Percentiles rank a stretch among this genome's conserved stretches.
These are phyloP conservation scores for Gamarada debralockiae DNA, from an alignment of 495 filamentous ascomycete species.

Conservation along the genomic window DNA sequence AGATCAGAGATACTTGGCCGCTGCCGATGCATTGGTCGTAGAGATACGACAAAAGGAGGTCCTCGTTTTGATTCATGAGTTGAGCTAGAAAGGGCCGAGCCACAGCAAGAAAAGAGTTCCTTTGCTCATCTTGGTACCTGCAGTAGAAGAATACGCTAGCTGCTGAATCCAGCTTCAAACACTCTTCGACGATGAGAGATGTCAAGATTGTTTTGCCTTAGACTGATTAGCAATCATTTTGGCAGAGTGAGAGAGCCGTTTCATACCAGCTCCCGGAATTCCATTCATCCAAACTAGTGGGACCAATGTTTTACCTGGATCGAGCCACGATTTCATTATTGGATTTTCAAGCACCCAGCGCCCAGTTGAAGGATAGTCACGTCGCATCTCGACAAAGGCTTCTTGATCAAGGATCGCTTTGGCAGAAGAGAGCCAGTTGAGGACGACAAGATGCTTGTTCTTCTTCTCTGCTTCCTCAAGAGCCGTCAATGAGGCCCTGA, in stretches of 20 bases:
- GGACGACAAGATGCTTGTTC: slow-evolving; percentile 19
- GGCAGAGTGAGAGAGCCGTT: too few species aligned
- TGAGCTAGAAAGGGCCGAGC: slow-evolving; percentile 34
- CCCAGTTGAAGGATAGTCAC: slow-evolving; percentile 24
- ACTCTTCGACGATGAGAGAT: too few species aligned
- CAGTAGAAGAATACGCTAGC: slow-evolving; percentile 41
- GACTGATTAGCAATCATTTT: too few species aligned
- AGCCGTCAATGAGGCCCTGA: too few species aligned
- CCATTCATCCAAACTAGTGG: slow-evolving; percentile 47
- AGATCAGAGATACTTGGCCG: slow-evolving; percentile 27
- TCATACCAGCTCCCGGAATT: slow-evolving; percentile 42
- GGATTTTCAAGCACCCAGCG: slow-evolving; percentile 32
- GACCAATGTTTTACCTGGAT: too few species aligned
- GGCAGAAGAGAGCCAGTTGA: slow-evolving; percentile 28
- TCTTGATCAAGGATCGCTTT: slow-evolving; percentile 18
- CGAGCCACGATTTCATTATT: too few species aligned
- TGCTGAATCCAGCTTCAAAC: too few species aligned
- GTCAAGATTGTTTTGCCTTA: too few species aligned
- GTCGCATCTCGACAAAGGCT: slow-evolving; percentile 26
- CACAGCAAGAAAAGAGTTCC: slow-evolving; percentile 29
- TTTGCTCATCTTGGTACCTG: slow-evolving; percentile 29
- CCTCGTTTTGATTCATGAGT: slow-evolving; percentile 29
- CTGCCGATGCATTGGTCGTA: slow-evolving; percentile 26
- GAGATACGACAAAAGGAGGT: slow-evolving; percentile 29
- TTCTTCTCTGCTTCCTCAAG: slow-evolving; percentile 17